Conservation (phyloP, 441 rosid species). For the Mallotus japonicus region DNA sequence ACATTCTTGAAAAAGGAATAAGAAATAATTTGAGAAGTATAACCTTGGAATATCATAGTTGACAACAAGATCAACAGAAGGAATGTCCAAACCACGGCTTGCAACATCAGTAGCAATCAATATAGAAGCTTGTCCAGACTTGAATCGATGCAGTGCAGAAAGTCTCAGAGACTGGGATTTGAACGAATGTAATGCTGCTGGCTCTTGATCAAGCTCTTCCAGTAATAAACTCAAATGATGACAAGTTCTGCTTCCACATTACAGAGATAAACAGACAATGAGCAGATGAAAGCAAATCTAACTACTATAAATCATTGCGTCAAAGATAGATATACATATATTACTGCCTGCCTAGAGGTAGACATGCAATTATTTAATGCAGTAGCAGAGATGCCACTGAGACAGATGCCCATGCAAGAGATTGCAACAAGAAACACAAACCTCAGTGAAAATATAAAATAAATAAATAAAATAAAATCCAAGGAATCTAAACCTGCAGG, state of each 20-base stretch:
- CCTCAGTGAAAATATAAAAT: background rate
- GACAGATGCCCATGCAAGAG: background rate
- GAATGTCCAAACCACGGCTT: conserved; percentile 95
- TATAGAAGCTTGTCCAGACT: conserved; percentile 75
- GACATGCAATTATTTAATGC: background rate
- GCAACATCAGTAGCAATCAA: conserved; percentile 94
- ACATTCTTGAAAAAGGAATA: background rate
- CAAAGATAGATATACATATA: background rate
- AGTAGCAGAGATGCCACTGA: background rate
- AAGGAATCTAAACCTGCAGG: conserved; percentile 66
- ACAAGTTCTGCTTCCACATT: conserved; percentile 54
- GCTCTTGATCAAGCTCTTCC: conserved; percentile 82
- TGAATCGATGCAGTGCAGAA: conserved; percentile 75
- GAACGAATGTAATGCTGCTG: conserved; percentile 71
- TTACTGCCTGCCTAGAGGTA: background rate
- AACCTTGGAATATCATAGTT: conserved; percentile 95
- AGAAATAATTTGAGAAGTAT: conserved; percentile 9
- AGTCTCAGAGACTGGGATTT: conserved; percentile 80
- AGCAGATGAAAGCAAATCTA: background rate
- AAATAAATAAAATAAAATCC: background rate
- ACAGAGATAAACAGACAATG: conserved; percentile 5
- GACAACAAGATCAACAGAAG: conserved; percentile 88
- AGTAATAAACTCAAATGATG: conserved; percentile 70
- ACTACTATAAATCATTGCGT: background rate
- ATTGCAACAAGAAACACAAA: background rate